Base-by-base conservation (phyloP, 257 asterid species). In the Solanum rostratum region DNA sequence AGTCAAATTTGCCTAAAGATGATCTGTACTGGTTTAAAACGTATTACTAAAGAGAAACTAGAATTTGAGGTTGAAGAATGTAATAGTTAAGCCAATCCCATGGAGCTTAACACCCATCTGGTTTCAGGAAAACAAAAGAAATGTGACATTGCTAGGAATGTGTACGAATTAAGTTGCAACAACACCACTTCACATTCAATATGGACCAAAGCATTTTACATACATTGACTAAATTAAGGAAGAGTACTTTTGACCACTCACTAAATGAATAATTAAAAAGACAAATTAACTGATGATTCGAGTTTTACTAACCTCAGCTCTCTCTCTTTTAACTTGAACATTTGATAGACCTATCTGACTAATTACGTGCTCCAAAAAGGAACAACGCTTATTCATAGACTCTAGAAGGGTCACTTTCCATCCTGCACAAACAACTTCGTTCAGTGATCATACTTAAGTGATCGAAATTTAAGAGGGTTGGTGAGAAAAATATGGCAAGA, bases 401-500 rank as follows among this genome's bases (percentile, higher is more conserved):
- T 96, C 98, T 84, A 96, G 84, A 65, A 96, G 91, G 18, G 97
- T 92, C 89, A 96, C 92, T 87, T 91, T 93, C 98, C 99, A 96
- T 86, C 95, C 99, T 96, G 76, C 79, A 84, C 9, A 80, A 13
- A 87, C 86, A 86, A 50, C 46, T 50, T 50, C 29, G 18, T 18
- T 78, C 7, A 50, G 65, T 24, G 2, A 27, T 8, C 62, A 49
- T 76, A 46, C 45, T 49, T 4, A 76, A 69, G 52, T 59, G 18
- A 50, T 50, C 0, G 16, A 27, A 57, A 59, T n/a, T 59, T 59
- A n/a, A 59, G 66, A 27, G 22, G n/a, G 3, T n/a, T 0, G n/a
- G 66, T n/a, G 30, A 59, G 13, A 59, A 27, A 59, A 59, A 27
- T 22, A 63, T n/a, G 37, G 55, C 15, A 15, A 73, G 39, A 73